Conservation (phyloP, 129 eudicot genomes). For the Flaveria bidentis region DNA sequence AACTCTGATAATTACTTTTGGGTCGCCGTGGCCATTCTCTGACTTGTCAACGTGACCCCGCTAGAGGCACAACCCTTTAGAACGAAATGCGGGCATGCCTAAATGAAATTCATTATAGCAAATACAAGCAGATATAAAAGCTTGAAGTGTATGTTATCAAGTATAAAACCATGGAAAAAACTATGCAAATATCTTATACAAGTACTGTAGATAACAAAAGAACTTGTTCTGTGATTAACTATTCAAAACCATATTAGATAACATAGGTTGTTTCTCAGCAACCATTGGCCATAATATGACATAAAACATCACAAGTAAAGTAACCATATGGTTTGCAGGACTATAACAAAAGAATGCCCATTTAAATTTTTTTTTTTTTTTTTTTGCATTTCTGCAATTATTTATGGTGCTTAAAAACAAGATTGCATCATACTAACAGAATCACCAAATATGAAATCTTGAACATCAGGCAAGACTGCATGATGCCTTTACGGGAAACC, state of each 20-base stretch:
- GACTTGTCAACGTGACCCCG: too few species aligned
- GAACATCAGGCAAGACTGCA: neutral
- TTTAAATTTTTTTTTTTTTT: too few species aligned
- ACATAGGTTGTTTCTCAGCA: neutral
- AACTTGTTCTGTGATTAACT: neutral
- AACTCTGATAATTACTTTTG: too few species aligned
- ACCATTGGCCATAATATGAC: too few species aligned
- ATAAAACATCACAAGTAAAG: neutral
- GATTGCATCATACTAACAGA: neutral
- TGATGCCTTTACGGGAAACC: conserved; percentile 36
- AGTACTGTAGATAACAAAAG: neutral
- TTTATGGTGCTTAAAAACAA: neutral
- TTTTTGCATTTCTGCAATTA: neutral
- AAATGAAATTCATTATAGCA: too few species aligned
- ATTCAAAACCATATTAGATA: neutral
- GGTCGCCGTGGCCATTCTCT: too few species aligned
- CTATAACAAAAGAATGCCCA: neutral
- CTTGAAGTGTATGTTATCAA: neutral
- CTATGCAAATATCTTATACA: neutral
- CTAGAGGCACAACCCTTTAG: too few species aligned
- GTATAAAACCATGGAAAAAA: neutral
- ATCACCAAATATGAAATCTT: neutral
- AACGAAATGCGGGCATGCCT: too few species aligned
- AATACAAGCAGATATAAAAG: neutral
- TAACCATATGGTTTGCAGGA: neutral